Conservation (phyloP, 1,284 basidiomycete genomes). For the Cutaneotrichosporon spelunceum region DNA sequence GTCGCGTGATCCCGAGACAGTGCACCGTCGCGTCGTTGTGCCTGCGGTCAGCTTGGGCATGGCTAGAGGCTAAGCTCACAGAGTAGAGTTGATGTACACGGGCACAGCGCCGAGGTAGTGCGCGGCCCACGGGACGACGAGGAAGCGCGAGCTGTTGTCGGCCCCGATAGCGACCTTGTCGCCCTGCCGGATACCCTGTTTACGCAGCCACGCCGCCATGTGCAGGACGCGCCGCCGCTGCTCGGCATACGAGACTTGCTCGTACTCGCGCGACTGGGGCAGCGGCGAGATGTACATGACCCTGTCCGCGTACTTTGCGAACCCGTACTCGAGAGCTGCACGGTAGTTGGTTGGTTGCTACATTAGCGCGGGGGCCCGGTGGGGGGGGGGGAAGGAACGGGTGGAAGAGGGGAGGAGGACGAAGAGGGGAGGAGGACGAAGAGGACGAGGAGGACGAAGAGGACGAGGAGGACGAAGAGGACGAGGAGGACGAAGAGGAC, state of each 20-base stretch:
- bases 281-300: slow-evolving; percentile 29
- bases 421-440: not conserved
- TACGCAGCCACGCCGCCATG: slow-evolving; percentile 39
- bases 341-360: slow-evolving; percentile 33
- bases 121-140: slow-evolving; percentile 34
- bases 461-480: no score
- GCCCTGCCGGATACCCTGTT: slow-evolving; percentile 32
- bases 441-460: no score
- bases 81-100: slow-evolving; percentile 41
- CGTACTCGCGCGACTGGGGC: slow-evolving; percentile 9
- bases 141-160: slow-evolving; percentile 37
- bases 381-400: no score
- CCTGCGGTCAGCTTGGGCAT: not conserved
- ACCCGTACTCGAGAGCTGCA: slow-evolving; percentile 27
- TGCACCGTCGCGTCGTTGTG: slow-evolving; percentile 28
- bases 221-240: slow-evolving; percentile 25
- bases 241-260: slow-evolving; percentile 33
- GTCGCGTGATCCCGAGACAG: slow-evolving; percentile 31
- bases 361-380: no score
- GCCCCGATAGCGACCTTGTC: slow-evolving; percentile 41
- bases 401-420: no score
- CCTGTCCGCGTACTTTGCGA: slow-evolving; percentile 29
- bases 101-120: slow-evolving; percentile 43
- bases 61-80: slow-evolving; percentile 29
- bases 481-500: no score